phyloP scores from a whole-genome alignment of 169 alveolate species.

The Neospora caninum region DNA sequence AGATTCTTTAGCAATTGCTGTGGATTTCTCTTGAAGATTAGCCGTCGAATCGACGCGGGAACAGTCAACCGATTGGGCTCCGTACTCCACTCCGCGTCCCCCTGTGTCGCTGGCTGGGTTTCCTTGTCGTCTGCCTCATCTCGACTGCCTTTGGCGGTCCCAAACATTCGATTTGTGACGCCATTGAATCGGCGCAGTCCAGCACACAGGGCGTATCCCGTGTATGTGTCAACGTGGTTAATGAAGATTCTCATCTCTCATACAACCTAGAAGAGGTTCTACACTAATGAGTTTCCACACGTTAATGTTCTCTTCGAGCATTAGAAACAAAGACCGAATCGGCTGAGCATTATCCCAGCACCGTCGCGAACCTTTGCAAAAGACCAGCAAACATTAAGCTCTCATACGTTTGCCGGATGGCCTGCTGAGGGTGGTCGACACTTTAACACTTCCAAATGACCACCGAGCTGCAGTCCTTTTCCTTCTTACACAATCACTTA shows the following conservation, averaged over 20 bases:
- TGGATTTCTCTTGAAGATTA: constrained; percentile 38
- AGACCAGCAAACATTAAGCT: too few relatives aligned
- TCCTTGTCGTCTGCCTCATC: not conserved
- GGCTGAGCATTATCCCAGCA: too few relatives aligned
- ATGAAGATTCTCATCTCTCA: constrained; percentile 58
- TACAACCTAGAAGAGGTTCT: not conserved
- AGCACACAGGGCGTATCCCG: constrained; percentile 61
- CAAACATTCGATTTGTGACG: constrained; percentile 52
- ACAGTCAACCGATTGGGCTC: constrained; percentile 7
- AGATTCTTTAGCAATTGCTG: constrained; percentile 45
- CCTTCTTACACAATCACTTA: too few relatives aligned
- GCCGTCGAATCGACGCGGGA: constrained; percentile 35
- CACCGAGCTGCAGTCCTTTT: too few relatives aligned
- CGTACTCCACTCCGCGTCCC: not conserved
- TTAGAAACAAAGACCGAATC: too few relatives aligned
- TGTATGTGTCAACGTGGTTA: constrained; percentile 59
- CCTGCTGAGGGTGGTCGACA: too few relatives aligned
- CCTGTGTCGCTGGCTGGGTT: not conserved
- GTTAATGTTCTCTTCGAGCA: too few relatives aligned
- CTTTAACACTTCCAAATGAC: too few relatives aligned
- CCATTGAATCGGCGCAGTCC: constrained; percentile 49
- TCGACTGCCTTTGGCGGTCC: not conserved
- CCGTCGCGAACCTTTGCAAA: too few relatives aligned
- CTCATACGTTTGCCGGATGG: too few relatives aligned
- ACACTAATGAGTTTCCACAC: not conserved